Conservation (phyloP, 345 rosid species). For the Salix brachista region DNA sequence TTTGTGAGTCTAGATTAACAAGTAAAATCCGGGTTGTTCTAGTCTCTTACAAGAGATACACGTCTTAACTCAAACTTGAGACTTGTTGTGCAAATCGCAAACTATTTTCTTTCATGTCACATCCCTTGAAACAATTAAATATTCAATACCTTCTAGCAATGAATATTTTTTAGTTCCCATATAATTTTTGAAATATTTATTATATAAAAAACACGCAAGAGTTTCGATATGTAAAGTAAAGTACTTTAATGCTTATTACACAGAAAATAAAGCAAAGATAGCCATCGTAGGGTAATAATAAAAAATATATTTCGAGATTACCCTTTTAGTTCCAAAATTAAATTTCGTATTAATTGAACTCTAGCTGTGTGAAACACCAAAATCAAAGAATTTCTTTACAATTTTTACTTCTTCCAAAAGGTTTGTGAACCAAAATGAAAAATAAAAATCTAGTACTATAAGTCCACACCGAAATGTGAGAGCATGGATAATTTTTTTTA, state of each 20-base stretch:
- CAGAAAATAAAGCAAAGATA: background rate
- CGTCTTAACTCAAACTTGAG: accelerated
- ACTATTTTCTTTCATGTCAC: accelerated
- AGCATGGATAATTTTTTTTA: no score
- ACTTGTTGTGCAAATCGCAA: accelerated
- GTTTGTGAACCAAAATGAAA: no score
- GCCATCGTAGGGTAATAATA: background rate
- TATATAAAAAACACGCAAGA: background rate
- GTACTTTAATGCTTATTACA: no score
- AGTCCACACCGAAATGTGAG: no score
- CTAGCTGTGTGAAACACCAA: background rate
- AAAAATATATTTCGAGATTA: background rate
- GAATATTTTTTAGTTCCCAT: background rate
- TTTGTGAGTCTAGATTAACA: accelerated
- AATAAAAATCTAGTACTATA: no score
- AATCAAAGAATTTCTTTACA: background rate
- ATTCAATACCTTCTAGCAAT: background rate
- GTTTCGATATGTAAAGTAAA: background rate
- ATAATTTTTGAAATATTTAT: background rate
- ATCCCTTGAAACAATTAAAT: background rate
- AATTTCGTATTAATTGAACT: background rate
- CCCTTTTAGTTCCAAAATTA: background rate
- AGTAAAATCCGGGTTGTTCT: accelerated
- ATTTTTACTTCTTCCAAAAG: background rate
- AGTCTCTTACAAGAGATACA: accelerated